Evolutionary conservation across 169 alveolate genomes (phyloP).

Genomic region (Toxoplasma gondii): DNA sequence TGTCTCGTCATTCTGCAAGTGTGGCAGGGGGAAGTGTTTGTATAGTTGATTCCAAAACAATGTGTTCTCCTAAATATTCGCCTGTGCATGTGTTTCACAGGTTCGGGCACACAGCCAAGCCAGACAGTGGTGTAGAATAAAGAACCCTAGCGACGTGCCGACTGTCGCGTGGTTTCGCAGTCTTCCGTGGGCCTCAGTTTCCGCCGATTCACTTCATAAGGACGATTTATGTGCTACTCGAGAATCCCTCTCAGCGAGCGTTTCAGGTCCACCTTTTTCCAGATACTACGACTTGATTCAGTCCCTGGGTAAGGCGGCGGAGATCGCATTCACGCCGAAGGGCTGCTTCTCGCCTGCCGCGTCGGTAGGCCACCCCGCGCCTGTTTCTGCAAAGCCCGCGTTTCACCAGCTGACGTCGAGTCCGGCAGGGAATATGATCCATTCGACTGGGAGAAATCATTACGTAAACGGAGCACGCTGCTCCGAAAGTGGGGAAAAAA

Average conservation of each 20-base stretch:
- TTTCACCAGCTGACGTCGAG: no score
- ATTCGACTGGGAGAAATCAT: no score
- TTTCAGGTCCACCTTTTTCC: background rate
- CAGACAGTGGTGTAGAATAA: background rate
- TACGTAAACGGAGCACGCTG: no score
- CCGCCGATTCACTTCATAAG: background rate
- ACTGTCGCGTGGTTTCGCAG: conserved; percentile 19
- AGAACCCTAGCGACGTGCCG: conserved; percentile 22
- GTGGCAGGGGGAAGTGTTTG: no score
- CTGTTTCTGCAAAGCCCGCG: background rate
- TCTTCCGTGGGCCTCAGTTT: background rate
- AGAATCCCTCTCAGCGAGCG: background rate
- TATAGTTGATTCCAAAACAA: no score
- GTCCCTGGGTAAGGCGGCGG: background rate
- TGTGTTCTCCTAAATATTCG: background rate
- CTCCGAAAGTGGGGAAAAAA: no score
- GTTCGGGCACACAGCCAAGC: conserved; percentile 12
- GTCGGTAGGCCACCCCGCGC: no score
- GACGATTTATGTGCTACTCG: background rate
- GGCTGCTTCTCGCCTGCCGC: no score
- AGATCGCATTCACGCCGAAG: background rate
- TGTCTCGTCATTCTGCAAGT: no score
- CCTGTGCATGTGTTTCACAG: background rate
- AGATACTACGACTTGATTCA: background rate
- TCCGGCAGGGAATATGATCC: no score